Evolutionary conservation across 1,284 basidiomycete species (phyloP), one percentile per base, ranked within the genome.

Genomic region (Ustilago shanxiensis): DNA sequence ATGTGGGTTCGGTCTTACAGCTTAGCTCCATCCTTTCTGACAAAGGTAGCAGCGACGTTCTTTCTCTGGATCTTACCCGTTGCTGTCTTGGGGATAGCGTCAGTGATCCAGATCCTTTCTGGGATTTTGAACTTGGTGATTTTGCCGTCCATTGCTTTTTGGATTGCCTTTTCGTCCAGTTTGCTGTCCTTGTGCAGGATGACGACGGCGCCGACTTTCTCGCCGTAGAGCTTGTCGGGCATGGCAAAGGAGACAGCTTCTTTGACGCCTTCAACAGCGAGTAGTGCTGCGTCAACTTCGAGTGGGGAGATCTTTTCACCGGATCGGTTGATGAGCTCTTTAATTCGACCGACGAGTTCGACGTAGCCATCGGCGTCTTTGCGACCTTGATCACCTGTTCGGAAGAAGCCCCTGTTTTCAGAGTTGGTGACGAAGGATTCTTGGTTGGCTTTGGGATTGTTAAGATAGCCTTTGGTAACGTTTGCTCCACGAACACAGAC

Each of bases 231-330:
- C 55, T 80, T 69, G 67, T 87, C 83, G 2, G 86, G 86, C 31
- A 87, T 82, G 10, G 79, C 84, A 61, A 87, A 89, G 86, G 67
- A 76, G 1, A 87, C 86, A 4, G 89, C 89, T 52, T 91, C 90
- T 18, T 81, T 80, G 18, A 91, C 88, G 31, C 88, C 89, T 1
- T 85, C 72, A n/a, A 90, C 82, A 1, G 83, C 79, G 3, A 87
- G 83, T 14, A 92, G 79, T 0, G 89, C 89, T 0, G 86, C 83
- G 72, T 90, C 88, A 18, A 91, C 85, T 85, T 92, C 91, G 71
- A 91, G 89, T 1, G 91, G 91, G 7, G 89, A 90, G 66, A 91
- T 90, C 72, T 91, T 91, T 83, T 92, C 91, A 2, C 91, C 91
- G 14, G 90, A 90, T 69, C 85, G 77, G 77, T 85, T 86, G 78